Evolutionary conservation across 306 rosid genomes (phyloP).

Genomic region (Pyrus bretschneideri): DNA sequence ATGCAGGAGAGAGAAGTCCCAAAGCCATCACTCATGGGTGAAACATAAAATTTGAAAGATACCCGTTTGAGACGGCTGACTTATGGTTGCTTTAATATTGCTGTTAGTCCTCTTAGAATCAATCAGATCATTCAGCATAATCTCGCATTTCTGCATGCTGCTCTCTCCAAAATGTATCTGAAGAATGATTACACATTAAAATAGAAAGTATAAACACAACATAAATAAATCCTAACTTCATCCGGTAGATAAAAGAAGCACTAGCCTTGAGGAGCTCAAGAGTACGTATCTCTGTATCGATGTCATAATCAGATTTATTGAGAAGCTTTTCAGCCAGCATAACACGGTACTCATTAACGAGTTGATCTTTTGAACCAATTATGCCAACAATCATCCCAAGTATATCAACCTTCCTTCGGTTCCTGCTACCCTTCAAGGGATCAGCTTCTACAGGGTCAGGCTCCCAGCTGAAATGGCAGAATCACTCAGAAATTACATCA

Average conservation of each 20-base stretch:
- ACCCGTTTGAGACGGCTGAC: conserved; percentile 50
- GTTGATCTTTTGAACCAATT: conserved; percentile 92
- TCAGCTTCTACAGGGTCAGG: conserved; percentile 99
- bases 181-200: conserved; percentile 18
- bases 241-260: background rate
- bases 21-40: background rate
- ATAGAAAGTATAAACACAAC: no score
- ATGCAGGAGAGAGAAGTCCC: background rate
- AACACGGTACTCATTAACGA: conserved; percentile 89
- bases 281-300: conserved; percentile 88
- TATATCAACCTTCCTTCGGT: conserved; percentile 84
- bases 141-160: conserved; percentile 96
- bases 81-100: conserved; percentile 83
- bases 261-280: conserved; percentile 90
- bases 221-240: conserved; percentile 8
- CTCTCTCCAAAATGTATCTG: conserved; percentile 96
- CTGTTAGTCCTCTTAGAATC: conserved; percentile 74
- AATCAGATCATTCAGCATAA: conserved; percentile 91
- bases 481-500: conserved; percentile 16
- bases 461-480: conserved; percentile 72
- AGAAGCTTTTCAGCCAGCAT: conserved; percentile 98
- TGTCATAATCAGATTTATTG: conserved; percentile 92
- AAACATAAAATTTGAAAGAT: conserved; percentile 8
- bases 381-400: conserved; percentile 97
- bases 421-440: conserved; percentile 84